Evolutionary conservation across 768 basidiomycete species (phyloP).

Genomic region (Phlebiopsis gigantea): DNA sequence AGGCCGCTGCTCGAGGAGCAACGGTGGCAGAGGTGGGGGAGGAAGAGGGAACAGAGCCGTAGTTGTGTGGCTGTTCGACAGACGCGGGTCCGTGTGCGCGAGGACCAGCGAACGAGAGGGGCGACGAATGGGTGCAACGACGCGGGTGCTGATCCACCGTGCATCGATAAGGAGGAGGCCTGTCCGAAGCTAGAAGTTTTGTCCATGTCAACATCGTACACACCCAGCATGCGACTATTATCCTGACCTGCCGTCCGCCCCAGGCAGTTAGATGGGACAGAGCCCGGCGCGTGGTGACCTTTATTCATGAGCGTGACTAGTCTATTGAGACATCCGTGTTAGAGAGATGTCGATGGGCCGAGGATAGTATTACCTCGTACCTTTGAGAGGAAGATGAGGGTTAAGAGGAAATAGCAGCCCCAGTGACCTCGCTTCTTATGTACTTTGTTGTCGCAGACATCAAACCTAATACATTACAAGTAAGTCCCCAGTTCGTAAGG

Average conservation of each 20-base stretch:
- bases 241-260: background rate
- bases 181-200: background rate
- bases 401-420: too few species aligned
- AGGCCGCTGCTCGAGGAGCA: background rate
- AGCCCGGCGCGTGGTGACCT: background rate
- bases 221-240: background rate
- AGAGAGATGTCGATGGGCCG: background rate
- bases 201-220: background rate
- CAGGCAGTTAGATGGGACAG: background rate
- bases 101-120: background rate
- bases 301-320: too few species aligned
- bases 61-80: background rate
- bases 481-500: background rate
- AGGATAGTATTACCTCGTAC: background rate
- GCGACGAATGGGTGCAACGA: background rate
- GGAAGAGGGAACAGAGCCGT: background rate
- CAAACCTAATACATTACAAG: background rate
- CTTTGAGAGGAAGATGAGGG: too few species aligned
- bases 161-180: background rate
- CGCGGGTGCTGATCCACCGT: background rate
- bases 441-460: background rate
- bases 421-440: too few species aligned
- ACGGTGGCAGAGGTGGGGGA: too few species aligned
- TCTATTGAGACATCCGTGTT: background rate
- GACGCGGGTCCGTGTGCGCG: background rate